phyloP scores from a whole-genome alignment of 2,329 filamentous ascomycete genomes.

The Sporothrix protearum region DNA sequence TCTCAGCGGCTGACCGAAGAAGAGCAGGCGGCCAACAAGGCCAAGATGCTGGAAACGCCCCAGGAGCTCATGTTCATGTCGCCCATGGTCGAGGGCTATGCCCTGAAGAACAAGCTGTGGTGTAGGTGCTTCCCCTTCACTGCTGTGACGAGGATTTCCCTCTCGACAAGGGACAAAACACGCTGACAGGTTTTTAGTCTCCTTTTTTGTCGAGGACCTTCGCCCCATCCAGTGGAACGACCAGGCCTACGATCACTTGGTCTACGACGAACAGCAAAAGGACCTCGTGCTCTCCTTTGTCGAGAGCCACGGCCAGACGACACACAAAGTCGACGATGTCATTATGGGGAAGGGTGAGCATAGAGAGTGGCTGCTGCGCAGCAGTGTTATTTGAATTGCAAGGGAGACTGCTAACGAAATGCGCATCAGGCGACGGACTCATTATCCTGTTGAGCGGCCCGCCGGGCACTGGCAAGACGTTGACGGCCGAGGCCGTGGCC shows the following conservation, averaged over 20 bases:
- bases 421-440: conserved; percentile 36
- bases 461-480: conserved; percentile 46
- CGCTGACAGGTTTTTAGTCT: conserved; percentile 23
- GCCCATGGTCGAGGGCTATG: conserved; percentile 43
- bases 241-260: conserved; percentile 45
- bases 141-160: not conserved
- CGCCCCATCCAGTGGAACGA: conserved; percentile 45
- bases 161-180: too few species aligned
- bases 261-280: conserved; percentile 47
- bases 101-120: conserved; percentile 47
- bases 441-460: conserved; percentile 40
- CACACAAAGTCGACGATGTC: conserved; percentile 38
- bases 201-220: conserved; percentile 43
- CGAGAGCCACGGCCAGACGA: conserved; percentile 40
- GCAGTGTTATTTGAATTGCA: too few species aligned
- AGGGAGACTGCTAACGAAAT: not conserved
- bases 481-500: conserved; percentile 41
- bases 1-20: conserved; percentile 34
- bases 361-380: too few species aligned
- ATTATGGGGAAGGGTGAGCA: conserved; percentile 38
- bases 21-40: conserved; percentile 40
- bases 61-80: conserved; percentile 43
- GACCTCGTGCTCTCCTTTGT: conserved; percentile 48
- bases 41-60: conserved; percentile 39
- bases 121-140: conserved; percentile 33